Percentiles rank a stretch among this genome's conserved stretches.
phyloP scores from a whole-genome alignment of 2,329 filamentous ascomycete genomes.

The Phyllachora maydis region DNA sequence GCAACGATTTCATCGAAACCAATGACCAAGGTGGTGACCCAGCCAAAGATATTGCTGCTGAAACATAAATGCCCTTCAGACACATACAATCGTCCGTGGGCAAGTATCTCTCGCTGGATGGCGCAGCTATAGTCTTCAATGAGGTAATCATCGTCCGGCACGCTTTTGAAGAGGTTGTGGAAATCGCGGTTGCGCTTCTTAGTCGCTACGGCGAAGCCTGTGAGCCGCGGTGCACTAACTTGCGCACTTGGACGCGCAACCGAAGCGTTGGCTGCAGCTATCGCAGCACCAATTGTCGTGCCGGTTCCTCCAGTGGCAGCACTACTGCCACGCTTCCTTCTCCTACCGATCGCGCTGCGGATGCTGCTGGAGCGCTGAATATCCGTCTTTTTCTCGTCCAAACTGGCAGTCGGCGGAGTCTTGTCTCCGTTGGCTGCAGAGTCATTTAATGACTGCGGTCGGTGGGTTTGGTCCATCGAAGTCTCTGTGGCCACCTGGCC shows the following conservation, averaged over 20 bases:
- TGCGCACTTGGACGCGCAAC: conserved; percentile 41
- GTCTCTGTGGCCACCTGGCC: conserved; percentile 13
- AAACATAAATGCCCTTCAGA: conserved; percentile 97
- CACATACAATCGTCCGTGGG: conserved; percentile 85
- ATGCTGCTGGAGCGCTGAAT: conserved; percentile 47
- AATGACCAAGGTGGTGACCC: conserved; percentile 94
- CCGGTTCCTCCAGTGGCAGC: conserved; percentile 35
- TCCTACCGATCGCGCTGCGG: conserved; percentile 31
- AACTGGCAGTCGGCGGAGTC: conserved; percentile 43
- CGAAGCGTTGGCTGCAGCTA: conserved; percentile 48
- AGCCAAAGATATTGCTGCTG: conserved; percentile 95
- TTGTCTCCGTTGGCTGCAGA: conserved; percentile 31
- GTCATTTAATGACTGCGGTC: conserved; percentile 30
- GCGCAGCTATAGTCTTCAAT: conserved; percentile 98
- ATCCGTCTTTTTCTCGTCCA: conserved; percentile 40
- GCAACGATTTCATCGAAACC: conserved; percentile 96
- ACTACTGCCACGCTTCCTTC: conserved; percentile 66
- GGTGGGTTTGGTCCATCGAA: conserved; percentile 13
- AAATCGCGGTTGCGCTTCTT: conserved; percentile 95
- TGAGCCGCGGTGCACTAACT: conserved; percentile 51
- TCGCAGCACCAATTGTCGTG: conserved; percentile 50
- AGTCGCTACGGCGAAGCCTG: conserved; percentile 87
- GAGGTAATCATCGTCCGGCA: conserved; percentile 91
- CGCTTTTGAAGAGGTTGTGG: conserved; percentile 81
- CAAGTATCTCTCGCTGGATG: conserved; percentile 81